These are phyloP conservation scores for Aspergillus sclerotialis DNA, from an alignment of 2,329 filamentous ascomycete species.

Conservation along the genomic window DNA sequence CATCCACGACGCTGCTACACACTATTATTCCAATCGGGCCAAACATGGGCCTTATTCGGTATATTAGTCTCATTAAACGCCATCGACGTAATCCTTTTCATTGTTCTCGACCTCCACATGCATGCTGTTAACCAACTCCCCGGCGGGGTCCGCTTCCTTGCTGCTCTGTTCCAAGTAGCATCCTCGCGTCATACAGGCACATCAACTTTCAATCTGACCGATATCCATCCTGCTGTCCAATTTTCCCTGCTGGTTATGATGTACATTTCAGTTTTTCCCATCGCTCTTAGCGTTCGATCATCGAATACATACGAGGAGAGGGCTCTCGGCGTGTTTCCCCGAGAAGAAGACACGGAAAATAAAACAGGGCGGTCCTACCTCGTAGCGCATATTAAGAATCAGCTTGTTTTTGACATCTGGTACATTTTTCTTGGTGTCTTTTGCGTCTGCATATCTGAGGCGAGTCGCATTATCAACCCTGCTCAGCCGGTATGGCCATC, in stretches of 20 bases:
- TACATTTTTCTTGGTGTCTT: constrained; percentile 55
- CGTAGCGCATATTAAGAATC: constrained; percentile 51
- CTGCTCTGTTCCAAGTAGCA: constrained; percentile 53
- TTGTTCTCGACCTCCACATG: constrained; percentile 48
- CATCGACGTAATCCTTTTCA: constrained; percentile 50
- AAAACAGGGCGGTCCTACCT: constrained; percentile 35
- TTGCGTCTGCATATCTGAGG: constrained; percentile 52
- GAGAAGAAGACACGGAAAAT: constrained; percentile 21
- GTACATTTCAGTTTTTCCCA: constrained; percentile 95
- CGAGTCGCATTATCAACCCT: constrained; percentile 20
- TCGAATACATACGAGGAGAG: constrained; percentile 65
- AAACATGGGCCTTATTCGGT: constrained; percentile 52
- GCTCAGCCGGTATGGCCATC: constrained; percentile 13
- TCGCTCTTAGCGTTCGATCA: constrained; percentile 79
- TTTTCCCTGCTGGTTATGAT: constrained; percentile 75
- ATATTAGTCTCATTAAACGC: constrained; percentile 48
- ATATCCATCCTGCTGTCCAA: constrained; percentile 49
- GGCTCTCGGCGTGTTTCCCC: constrained; percentile 51
- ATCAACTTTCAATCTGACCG: constrained; percentile 45
- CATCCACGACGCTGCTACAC: constrained; percentile 59
- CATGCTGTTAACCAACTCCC: constrained; percentile 36
- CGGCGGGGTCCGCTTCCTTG: constrained; percentile 43
- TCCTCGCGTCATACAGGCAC: constrained; percentile 45
- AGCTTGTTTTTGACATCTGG: constrained; percentile 61
- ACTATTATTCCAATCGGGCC: constrained; percentile 51